Evolutionary conservation across 768 basidiomycete species (phyloP), one percentile per base, ranked within the genome.

Genomic region (Mycena vulgaris): DNA sequence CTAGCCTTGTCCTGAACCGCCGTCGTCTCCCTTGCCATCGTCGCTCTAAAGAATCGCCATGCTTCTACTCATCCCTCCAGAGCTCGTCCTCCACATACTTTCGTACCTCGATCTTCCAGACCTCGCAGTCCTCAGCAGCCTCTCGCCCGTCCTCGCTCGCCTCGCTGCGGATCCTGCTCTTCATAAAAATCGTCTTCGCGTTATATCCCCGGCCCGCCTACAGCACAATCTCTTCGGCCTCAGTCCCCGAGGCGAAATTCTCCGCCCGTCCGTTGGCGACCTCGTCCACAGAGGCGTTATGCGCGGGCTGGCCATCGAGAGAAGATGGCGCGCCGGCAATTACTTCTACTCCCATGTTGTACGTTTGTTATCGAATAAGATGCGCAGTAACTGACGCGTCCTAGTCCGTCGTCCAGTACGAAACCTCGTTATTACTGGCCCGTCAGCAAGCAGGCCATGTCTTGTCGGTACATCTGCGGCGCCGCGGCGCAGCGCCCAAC

Each of bases 71-170:
- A 75, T 92, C 14, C 90, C 91, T 23, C 82, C 85, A 28, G 92
- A 93, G 78, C 80, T 88, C 37, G 68, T 89, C 30, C 83, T 93
- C 51, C 81, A 90, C 72, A 91, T 93, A 33, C 80, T 92, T 51
- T 89, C 90, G 0, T 94, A 88, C 77, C 83, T 94, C 63, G 93
- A 94, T 78, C 79, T 93, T 8, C 93, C 93, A 0, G 93, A 94
- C 76, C 86, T 93, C 52, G 86, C 86, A 53, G 75, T 83, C 1
- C 77, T 93, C 45, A 84, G 87, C 10, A 85, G 82, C 63, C 82
- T 86, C 30, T 86, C 82, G 59, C 88, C 84, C 30, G 68, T 77
- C 27, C 82, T 93, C 9, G 84, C 85, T 10, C 76, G 75, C 9
- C 82, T 93, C 59, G 86, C 90, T 14, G 78, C 84, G 9, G 92